Evolutionary conservation across 345 rosid genomes (phyloP).

Genomic region (Euphorbia lathyris): DNA sequence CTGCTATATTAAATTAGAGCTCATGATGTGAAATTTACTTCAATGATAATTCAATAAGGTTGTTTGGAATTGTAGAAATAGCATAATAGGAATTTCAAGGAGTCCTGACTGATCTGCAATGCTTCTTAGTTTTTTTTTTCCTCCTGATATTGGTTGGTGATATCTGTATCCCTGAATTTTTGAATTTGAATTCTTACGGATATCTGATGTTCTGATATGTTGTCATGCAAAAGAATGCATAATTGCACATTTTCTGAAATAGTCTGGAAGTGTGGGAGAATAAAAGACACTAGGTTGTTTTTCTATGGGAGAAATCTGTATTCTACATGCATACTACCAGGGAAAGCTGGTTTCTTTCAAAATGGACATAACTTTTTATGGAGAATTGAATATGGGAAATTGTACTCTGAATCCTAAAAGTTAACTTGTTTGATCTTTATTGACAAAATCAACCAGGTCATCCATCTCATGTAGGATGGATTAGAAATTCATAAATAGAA

Average conservation of each 20-base stretch:
- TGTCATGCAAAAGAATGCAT: background rate
- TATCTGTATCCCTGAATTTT: too few relatives aligned
- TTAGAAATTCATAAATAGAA: too few relatives aligned
- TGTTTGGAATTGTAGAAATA: background rate
- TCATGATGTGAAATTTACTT: background rate
- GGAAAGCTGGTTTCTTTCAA: background rate
- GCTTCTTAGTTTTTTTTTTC: background rate
- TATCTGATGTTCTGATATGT: background rate
- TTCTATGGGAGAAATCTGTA: too few relatives aligned
- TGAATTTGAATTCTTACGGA: too few relatives aligned
- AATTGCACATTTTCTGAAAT: background rate
- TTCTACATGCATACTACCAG: background rate
- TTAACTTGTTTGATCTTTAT: too few relatives aligned
- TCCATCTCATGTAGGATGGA: too few relatives aligned
- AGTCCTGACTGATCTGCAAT: background rate
- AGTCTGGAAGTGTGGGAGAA: background rate
- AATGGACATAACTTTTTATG: too few relatives aligned
- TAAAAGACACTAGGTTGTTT: too few relatives aligned
- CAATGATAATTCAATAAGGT: slow-evolving; percentile 9
- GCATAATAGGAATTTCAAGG: background rate
- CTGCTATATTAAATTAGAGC: background rate
- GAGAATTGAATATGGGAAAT: background rate
- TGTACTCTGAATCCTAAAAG: too few relatives aligned
- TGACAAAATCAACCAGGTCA: too few relatives aligned
- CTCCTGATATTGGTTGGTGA: too few relatives aligned